These are phyloP conservation scores for Boletus vermiculosoides DNA, from an alignment of 768 basidiomycete genomes.

Conservation along the genomic window DNA sequence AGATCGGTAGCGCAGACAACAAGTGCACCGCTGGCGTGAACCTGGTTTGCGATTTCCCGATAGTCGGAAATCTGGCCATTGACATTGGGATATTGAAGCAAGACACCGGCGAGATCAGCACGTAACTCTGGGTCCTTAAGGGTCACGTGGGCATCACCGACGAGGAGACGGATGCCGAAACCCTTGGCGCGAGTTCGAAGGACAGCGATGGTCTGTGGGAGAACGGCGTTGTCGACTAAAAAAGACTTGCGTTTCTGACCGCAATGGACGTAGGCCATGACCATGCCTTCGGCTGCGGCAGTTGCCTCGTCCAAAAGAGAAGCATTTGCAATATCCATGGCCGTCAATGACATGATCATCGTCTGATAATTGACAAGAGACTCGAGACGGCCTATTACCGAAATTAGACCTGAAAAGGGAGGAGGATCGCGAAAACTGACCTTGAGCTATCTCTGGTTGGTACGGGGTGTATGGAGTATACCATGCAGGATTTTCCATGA, in stretches of 20 bases:
- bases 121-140: slow-evolving; percentile 53
- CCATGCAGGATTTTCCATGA: slow-evolving; percentile 97
- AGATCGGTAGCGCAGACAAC: slow-evolving; percentile 90
- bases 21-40: slow-evolving; percentile 76
- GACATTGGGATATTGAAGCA: slow-evolving; percentile 94
- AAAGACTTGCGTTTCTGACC: slow-evolving; percentile 78
- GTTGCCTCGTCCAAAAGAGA: slow-evolving; percentile 95
- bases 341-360: slow-evolving; percentile 91
- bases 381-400: slow-evolving; percentile 78
- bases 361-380: slow-evolving; percentile 97
- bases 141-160: slow-evolving; percentile 57
- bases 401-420: slow-evolving; percentile 11
- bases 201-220: slow-evolving; percentile 89
- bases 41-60: slow-evolving; percentile 55
- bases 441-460: slow-evolving; percentile 98
- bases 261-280: slow-evolving; percentile 77
- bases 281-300: slow-evolving; percentile 95
- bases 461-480: slow-evolving; percentile 97
- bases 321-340: slow-evolving; percentile 95
- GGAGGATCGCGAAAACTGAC: slow-evolving; percentile 38
- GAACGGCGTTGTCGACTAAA: slow-evolving; percentile 78
- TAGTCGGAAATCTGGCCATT: slow-evolving; percentile 82
- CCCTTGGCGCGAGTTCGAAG: slow-evolving; percentile 89
- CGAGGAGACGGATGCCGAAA: slow-evolving; percentile 81
- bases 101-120: slow-evolving; percentile 75